These are phyloP conservation scores for Candida gorgasii DNA, from an alignment of 805 yeast species.

Conservation along the genomic window DNA sequence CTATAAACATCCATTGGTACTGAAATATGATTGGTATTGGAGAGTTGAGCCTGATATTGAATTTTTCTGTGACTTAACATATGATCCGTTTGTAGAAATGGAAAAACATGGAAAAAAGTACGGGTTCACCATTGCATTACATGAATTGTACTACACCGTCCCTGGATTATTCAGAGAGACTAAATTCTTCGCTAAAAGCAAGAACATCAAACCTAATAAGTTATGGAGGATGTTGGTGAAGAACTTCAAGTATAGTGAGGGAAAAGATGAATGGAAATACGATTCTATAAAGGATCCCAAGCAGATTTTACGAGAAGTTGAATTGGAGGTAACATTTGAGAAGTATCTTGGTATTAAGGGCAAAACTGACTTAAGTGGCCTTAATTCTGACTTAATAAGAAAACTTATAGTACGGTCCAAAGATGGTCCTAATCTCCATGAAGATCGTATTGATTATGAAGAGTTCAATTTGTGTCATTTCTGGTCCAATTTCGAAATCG, in stretches of 20 bases:
- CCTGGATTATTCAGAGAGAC: slow-evolving; percentile 81
- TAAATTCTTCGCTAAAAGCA: slow-evolving; percentile 54
- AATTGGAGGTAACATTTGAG: slow-evolving; percentile 26
- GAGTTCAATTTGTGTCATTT: slow-evolving; percentile 82
- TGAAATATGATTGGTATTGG: slow-evolving; percentile 88
- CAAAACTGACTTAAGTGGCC: slow-evolving; percentile 23
- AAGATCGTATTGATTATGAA: slow-evolving; percentile 64
- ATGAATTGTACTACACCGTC: slow-evolving; percentile 78
- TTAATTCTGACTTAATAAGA: slow-evolving; percentile 31
- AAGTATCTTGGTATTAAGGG: slow-evolving; percentile 20
- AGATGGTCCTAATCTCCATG: slow-evolving; percentile 29
- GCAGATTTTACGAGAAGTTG: slow-evolving; percentile 29
- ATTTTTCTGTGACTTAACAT: slow-evolving; percentile 86
- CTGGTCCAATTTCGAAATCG: slow-evolving; percentile 94
- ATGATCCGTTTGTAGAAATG: slow-evolving; percentile 91
- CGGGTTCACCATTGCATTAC: slow-evolving; percentile 80
- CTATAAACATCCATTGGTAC: slow-evolving; percentile 73
- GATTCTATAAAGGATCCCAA: slow-evolving; percentile 19
- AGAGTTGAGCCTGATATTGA: slow-evolving; percentile 92
- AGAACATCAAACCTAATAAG: slow-evolving; percentile 49
- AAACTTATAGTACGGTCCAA: slow-evolving; percentile 40
- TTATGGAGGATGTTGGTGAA: slow-evolving; percentile 69
- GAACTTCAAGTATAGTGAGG: slow-evolving; percentile 25
- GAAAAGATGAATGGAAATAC: slow-evolving; percentile 23
- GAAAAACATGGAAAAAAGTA: slow-evolving; percentile 64